Percentiles rank a stretch among this genome's conserved stretches.
Conservation (phyloP, 257 asterid genomes). For the Penstemon barbatus region DNA sequence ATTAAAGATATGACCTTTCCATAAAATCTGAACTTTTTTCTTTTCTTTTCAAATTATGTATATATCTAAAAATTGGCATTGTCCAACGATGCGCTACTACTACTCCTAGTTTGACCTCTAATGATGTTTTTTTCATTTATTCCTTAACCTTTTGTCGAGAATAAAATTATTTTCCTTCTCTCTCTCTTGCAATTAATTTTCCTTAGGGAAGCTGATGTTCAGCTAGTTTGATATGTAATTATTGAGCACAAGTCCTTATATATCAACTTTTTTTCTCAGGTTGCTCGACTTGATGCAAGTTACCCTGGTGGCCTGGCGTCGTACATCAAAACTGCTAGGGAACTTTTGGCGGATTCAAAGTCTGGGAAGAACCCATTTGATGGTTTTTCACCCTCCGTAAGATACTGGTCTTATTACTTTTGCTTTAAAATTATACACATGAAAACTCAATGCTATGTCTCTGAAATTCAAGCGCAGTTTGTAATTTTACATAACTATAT, state of each 20-base stretch:
- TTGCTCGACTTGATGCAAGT: conserved; percentile 77
- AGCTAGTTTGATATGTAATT: too few relatives aligned
- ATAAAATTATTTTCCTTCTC: background rate
- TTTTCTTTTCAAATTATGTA: too few relatives aligned
- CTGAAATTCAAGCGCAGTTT: conserved; percentile 4
- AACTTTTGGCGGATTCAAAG: conserved; percentile 92
- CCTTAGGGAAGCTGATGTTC: background rate
- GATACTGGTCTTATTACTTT: conserved; percentile 34
- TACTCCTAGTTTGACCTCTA: too few relatives aligned
- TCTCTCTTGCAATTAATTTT: background rate
- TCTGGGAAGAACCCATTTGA: conserved; percentile 95
- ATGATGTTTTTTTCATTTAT: background rate
- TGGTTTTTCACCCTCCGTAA: conserved; percentile 95
- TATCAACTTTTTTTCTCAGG: conserved; percentile 38
- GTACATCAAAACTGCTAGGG: conserved; percentile 79
- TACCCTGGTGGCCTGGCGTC: conserved; percentile 86
- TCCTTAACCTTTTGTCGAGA: background rate
- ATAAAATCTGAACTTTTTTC: background rate
- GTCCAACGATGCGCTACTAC: background rate
- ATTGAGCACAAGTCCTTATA: background rate
- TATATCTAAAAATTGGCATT: too few relatives aligned
- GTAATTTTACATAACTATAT: background rate
- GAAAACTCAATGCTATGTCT: background rate
- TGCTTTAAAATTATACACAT: background rate
- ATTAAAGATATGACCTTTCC: background rate